phyloP scores from a whole-genome alignment of 305 asterid species.

The Fraxinus sp. region DNA sequence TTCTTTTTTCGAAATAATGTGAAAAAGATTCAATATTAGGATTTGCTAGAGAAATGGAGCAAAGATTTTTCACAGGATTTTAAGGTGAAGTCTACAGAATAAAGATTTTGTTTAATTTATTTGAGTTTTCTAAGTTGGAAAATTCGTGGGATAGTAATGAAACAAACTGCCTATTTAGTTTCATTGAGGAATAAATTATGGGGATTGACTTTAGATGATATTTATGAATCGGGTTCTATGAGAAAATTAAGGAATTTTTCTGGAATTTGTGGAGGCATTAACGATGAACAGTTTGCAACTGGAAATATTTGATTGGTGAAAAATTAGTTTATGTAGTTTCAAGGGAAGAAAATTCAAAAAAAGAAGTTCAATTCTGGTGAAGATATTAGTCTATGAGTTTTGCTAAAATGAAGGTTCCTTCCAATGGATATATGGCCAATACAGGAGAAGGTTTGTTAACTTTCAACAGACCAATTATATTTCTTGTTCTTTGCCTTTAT shows the following conservation, averaged over 20 bases:
- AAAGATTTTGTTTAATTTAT: not conserved
- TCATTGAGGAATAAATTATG: not conserved
- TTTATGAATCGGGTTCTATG: not conserved
- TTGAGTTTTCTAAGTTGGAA: slow-evolving; percentile 19
- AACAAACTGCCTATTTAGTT: not conserved
- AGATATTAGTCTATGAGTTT: slow-evolving; percentile 25
- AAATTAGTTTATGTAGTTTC: slow-evolving; percentile 29
- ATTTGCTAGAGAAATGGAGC: slow-evolving; percentile 19
- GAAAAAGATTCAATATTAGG: slow-evolving; percentile 11
- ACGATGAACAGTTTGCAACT: slow-evolving; percentile 8
- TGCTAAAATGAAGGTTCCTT: slow-evolving; percentile 71
- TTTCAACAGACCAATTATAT: slow-evolving; percentile 8
- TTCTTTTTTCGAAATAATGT: slow-evolving; percentile 22
- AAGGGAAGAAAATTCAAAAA: slow-evolving; percentile 19
- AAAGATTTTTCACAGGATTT: slow-evolving; percentile 1
- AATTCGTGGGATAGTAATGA: slow-evolving; percentile 13
- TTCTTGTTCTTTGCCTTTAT: not conserved
- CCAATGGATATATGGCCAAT: slow-evolving; percentile 66
- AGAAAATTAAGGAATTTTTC: not conserved
- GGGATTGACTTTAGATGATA: not conserved
- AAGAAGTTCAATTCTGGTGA: slow-evolving; percentile 18
- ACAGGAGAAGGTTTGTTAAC: slow-evolving; percentile 71
- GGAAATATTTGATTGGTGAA: slow-evolving; percentile 25
- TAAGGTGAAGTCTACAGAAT: slow-evolving; percentile 23
- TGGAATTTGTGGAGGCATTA: not conserved